Conservation (phyloP, 2,329 filamentous ascomycete species). For the Tolypocladium pustulatum region DNA sequence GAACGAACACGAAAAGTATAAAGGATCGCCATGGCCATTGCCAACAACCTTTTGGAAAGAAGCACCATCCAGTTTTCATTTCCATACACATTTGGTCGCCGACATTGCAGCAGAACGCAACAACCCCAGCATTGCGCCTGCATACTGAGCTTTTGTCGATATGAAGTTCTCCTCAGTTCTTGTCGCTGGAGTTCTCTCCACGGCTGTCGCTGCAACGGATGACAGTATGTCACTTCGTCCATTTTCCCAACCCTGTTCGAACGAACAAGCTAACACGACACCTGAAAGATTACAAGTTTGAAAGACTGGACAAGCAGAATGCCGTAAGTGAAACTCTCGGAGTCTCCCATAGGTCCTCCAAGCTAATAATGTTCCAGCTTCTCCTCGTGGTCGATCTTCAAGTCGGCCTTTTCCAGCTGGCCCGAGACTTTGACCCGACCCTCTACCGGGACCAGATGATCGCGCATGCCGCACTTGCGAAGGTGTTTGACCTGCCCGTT, state of each 20-base stretch:
- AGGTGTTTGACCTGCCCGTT: neutral
- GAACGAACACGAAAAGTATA: neutral
- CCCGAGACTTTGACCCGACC: slow-evolving; percentile 55
- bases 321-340: neutral
- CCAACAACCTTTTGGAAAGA: neutral
- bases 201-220: neutral
- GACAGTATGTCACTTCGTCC: neutral
- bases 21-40: neutral
- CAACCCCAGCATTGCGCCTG: neutral
- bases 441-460: slow-evolving; percentile 58
- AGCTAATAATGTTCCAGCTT: slow-evolving; percentile 10
- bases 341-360: neutral
- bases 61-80: neutral
- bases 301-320: neutral
- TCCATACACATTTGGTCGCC: neutral
- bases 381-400: slow-evolving; percentile 27
- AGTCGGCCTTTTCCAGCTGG: slow-evolving; percentile 26
- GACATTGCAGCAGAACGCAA: neutral
- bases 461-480: slow-evolving; percentile 47
- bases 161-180: neutral
- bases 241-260: neutral
- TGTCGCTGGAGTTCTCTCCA: neutral
- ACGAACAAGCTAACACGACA: neutral
- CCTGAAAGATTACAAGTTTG: neutral
- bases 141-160: neutral